Base-by-base conservation (phyloP, 2,329 filamentous ascomycete genomes). In the Microsporum audouinii region DNA sequence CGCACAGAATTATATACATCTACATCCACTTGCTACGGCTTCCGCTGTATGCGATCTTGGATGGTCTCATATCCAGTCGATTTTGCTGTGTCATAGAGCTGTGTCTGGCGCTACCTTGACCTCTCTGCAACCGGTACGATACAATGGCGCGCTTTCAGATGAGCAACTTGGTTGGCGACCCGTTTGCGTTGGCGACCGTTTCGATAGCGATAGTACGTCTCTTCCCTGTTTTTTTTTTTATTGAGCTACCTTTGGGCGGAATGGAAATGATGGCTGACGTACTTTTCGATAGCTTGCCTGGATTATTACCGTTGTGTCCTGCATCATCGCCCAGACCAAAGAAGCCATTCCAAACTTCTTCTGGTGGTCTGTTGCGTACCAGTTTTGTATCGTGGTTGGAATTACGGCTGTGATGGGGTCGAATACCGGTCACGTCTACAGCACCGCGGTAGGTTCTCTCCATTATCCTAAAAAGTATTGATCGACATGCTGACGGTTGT, bases 161-260 rank as follows among this genome's bases (percentile, higher is more conserved):
- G 75, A 88, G 88, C 72, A 95, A 96, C 76, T 91, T 99, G 69
- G 82, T 96, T 64, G 94, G 94, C 69, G 92, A 99, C 77, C 94
- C 94, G 4, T 97, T 99, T 76, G 91, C 92, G 63, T 83, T 99
- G 63, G 91, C 91, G 60, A 97, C 94, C 39, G 84, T 95, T 65
- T 96, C 92, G 62, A 96, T 97, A 74, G 84, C 88, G 65, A 81
- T 89, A 71, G 92, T 96, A 84, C 75, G 90, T 34, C 14, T 17
- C 43, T 14, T 31, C 33, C 57, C 17, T 36, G 38, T 39, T n/a
- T 8, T 38, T 47, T n/a, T 33, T 5, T n/a, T 38, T 38, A 41
- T 39, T 5, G 8, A 5, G 6, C 39, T 43, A 5, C 17, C 39
- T 23, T 5, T 43, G 5, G 5, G 6, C 3, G 5, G 14, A 23